Evolutionary conservation across 139 green algal genomes (phyloP), one percentile per base, ranked within the genome.

Genomic region (Ettlia oleoabundans): DNA sequence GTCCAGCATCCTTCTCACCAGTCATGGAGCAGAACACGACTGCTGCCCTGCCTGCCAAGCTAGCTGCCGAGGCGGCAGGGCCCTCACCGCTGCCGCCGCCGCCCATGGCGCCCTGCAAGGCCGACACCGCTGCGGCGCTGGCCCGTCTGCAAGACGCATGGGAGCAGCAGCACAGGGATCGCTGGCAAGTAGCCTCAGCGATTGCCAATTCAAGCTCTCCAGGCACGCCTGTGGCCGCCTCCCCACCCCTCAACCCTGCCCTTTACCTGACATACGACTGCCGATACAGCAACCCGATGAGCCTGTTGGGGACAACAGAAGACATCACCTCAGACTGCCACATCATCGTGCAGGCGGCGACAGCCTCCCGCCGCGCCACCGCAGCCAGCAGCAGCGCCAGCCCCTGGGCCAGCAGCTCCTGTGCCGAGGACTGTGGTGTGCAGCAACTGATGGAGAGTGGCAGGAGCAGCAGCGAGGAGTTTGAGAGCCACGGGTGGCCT

Each of bases 331-430:
- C 15, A 28, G 55, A 65, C 55, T 65, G 55, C 55, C 18, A 9
- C 55, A n/a, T 65, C 55, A 65, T n/a, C 21, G 55, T 65, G 55
- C 55, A 65, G 55, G 55, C n/a, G n/a, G n/a, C 55, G 55, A n/a
- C 18, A 9, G 18, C 55, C 55, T 28, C 55, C 55, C 55, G 55
- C 21, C 55, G 55, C 55, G 28, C 55, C 55, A 32, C 55, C 15
- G 55, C 55, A 15, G 30, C 18, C 55, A 65, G 55, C 55, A 22
- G 55, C 55, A n/a, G 21, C 30, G 55, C 55, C 55, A 65, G 55
- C 55, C 18, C 9, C 18, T 5, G 18, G 9, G 18, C 18, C 55
- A n/a, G 18, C 15, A 65, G 55, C 55, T 28, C 18, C 55, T 15
- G 55, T 5, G 18, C 5, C 55, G 21, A n/a, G 55, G 55, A n/a